Percentiles rank a stretch among this genome's conserved stretches.
These are phyloP conservation scores for Mangifera indica DNA, from an alignment of 345 rosid genomes.

Conservation along the genomic window DNA sequence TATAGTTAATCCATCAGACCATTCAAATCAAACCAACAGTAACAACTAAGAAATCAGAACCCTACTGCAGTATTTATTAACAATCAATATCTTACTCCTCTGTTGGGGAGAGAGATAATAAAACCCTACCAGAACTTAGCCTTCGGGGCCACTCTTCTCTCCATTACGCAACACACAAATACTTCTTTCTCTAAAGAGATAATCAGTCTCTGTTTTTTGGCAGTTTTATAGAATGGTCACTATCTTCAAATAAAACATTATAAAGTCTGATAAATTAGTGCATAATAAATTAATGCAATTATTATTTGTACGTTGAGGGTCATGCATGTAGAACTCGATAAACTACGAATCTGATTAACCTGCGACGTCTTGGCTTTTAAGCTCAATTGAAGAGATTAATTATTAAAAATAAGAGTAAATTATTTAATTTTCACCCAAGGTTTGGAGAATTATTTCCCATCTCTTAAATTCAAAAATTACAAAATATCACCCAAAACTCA, in stretches of 20 bases:
- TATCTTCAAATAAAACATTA: neutral
- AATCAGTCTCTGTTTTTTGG: neutral
- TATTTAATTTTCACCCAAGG: no score
- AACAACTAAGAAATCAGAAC: slow-evolving; percentile 5
- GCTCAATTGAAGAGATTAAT: neutral
- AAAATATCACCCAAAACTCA: no score
- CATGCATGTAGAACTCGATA: slow-evolving; percentile 1
- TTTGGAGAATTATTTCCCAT: no score
- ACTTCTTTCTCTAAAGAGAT: neutral
- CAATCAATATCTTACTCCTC: slow-evolving; percentile 28
- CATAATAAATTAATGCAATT: neutral
- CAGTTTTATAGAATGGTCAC: neutral
- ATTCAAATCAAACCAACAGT: slow-evolving; percentile 14
- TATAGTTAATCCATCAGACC: neutral
- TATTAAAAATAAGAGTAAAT: no score
- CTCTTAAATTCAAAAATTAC: no score
- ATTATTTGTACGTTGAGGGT: neutral
- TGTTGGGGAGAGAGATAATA: slow-evolving; percentile 16
- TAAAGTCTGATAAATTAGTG: neutral
- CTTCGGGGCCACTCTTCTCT: slow-evolving; percentile 15
- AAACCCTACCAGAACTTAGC: slow-evolving; percentile 20
- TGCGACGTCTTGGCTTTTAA: slow-evolving; percentile 4
- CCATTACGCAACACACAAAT: neutral
- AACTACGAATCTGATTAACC: neutral
- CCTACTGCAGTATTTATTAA: slow-evolving; percentile 23